Evolutionary conservation across 495 filamentous ascomycete species (phyloP).

Genomic region (Talaromyces nanjingensis): DNA sequence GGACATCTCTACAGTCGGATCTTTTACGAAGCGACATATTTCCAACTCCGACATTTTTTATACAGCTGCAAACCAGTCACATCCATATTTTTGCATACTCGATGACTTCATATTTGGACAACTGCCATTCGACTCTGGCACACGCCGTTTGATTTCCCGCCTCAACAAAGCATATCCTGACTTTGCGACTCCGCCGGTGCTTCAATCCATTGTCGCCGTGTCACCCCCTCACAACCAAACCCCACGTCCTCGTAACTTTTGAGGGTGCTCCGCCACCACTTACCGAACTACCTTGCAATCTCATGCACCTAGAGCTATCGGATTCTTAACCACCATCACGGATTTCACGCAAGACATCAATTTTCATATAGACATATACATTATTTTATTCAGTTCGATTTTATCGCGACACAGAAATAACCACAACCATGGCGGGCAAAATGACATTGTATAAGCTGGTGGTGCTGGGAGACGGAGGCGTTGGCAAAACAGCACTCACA

Average conservation of each 20-base stretch:
- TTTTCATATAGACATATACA: background rate
- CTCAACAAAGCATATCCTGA: background rate
- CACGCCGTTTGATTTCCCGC: background rate
- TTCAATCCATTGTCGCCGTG: background rate
- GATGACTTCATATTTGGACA: background rate
- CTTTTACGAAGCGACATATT: background rate
- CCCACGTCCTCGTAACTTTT: slow-evolving; percentile 2
- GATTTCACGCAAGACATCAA: background rate
- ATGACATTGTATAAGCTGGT: slow-evolving; percentile 99
- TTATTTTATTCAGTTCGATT: background rate
- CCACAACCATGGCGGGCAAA: slow-evolving; percentile 56
- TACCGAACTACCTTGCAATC: background rate
- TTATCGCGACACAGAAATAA: background rate
- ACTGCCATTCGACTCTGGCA: slow-evolving; percentile 1
- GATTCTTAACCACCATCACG: background rate
- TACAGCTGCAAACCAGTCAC: background rate
- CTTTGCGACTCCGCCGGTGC: background rate
- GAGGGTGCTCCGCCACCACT: background rate
- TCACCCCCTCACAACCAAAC: slow-evolving; percentile 1
- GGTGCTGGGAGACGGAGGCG: slow-evolving; percentile 88
- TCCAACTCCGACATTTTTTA: background rate
- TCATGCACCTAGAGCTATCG: background rate
- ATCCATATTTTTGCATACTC: background rate
- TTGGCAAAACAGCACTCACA: slow-evolving; percentile 95
- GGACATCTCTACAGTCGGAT: background rate